Evolutionary conservation across 106 monocot species (phyloP).

Genomic region (Allium cepa): DNA sequence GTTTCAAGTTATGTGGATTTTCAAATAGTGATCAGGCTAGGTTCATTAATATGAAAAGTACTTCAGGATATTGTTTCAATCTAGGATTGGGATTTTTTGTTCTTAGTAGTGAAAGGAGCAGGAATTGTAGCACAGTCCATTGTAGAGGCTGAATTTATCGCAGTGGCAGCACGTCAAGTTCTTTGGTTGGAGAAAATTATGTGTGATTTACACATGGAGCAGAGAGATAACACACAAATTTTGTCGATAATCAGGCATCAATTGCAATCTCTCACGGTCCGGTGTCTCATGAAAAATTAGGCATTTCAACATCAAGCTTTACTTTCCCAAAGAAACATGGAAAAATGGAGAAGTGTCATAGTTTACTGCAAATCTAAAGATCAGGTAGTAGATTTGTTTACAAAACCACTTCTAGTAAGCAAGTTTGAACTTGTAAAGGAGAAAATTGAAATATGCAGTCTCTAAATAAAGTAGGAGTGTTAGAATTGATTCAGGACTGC

Average conservation of each 20-base stretch:
- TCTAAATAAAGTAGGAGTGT: too few species aligned
- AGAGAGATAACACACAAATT: background rate
- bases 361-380: too few species aligned
- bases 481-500: too few species aligned
- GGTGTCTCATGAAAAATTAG: background rate
- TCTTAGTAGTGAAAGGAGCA: background rate
- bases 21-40: background rate
- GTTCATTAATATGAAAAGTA: background rate
- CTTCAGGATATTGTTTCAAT: background rate
- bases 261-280: too few species aligned
- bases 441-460: too few species aligned
- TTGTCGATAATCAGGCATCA: too few species aligned
- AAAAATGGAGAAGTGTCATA: background rate
- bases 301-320: slow-evolving; percentile 2
- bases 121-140: background rate
- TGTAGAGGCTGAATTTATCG: background rate
- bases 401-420: too few species aligned
- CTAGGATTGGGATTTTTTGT: background rate
- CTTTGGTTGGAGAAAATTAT: background rate
- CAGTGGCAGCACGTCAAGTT: background rate
- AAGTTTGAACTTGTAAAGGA: too few species aligned
- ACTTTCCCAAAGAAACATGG: background rate
- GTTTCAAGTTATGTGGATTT: background rate
- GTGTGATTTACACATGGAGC: background rate
- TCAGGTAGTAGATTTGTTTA: too few species aligned